These are phyloP conservation scores for Globisporangium spinosum DNA, from an alignment of 352 stramenopile genomes.

Conservation along the genomic window DNA sequence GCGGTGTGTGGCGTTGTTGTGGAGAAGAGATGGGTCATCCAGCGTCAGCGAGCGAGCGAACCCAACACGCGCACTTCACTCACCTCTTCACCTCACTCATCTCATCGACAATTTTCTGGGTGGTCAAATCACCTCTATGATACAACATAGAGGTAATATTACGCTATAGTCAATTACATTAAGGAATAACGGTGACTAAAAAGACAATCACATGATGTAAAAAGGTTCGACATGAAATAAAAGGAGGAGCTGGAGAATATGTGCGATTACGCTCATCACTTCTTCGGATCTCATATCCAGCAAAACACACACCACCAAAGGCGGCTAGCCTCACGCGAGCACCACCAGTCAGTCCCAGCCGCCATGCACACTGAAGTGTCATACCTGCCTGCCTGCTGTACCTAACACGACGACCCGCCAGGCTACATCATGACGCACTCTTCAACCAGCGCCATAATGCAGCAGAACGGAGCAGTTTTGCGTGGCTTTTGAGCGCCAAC, in stretches of 20 bases:
- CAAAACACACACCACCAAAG: neutral
- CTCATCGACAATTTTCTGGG: neutral
- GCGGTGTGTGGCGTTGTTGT: neutral
- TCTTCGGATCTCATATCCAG: neutral
- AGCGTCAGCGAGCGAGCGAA: neutral
- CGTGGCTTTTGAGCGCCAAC: neutral
- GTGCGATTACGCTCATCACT: neutral
- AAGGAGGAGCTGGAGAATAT: neutral
- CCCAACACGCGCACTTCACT: neutral
- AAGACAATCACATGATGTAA: neutral
- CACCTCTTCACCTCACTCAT: neutral
- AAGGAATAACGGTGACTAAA: too few species aligned
- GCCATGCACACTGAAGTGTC: too few species aligned
- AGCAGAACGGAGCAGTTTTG: constrained; percentile 1
- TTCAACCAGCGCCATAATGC: neutral
- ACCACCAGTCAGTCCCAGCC: too few species aligned
- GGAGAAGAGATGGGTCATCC: neutral
- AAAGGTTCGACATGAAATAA: neutral
- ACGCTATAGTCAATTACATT: neutral
- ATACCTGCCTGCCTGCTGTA: too few species aligned
- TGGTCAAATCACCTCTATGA: neutral
- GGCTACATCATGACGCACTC: too few species aligned
- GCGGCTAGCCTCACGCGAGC: too few species aligned
- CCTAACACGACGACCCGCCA: too few species aligned
- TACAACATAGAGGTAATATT: neutral